Percentiles rank a stretch among this genome's conserved stretches.
phyloP scores from a whole-genome alignment of 352 stramenopile species.

The Peronospora farinosa region DNA sequence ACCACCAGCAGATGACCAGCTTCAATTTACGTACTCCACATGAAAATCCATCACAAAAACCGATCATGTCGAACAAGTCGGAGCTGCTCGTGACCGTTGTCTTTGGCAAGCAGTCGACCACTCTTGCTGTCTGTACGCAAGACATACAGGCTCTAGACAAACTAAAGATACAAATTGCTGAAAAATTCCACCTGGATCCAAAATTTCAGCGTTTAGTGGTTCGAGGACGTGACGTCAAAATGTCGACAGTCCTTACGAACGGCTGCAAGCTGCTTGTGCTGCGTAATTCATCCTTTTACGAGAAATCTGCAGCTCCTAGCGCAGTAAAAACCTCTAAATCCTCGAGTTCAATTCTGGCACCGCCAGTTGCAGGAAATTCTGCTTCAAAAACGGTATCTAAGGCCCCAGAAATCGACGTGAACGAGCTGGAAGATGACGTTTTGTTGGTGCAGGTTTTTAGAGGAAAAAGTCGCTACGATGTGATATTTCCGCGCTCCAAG shows the following conservation, averaged over 20 bases:
- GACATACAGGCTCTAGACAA: constrained; percentile 21
- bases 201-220: constrained; percentile 53
- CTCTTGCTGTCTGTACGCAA: constrained; percentile 22
- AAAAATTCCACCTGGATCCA: constrained; percentile 30
- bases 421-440: constrained; percentile 35
- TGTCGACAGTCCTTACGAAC: constrained; percentile 16
- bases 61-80: constrained; percentile 11
- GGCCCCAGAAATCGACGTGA: constrained; percentile 27
- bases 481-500: constrained; percentile 31
- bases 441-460: constrained; percentile 49
- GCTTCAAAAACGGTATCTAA: constrained; percentile 1
- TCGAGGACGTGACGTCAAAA: constrained; percentile 39
- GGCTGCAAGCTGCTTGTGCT: constrained; percentile 49
- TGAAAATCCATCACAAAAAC: neutral
- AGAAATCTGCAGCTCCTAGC: constrained; percentile 7
- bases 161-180: constrained; percentile 29
- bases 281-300: constrained; percentile 30
- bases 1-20: too few relatives aligned
- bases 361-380: neutral
- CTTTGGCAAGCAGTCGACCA: constrained; percentile 37
- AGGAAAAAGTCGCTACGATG: constrained; percentile 53
- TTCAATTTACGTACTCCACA: neutral
- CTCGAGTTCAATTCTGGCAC: neutral
- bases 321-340: neutral
- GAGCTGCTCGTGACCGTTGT: constrained; percentile 41